Evolutionary conservation across 2,329 filamentous ascomycete genomes (phyloP).

Genomic region (Xylaria sp.): DNA sequence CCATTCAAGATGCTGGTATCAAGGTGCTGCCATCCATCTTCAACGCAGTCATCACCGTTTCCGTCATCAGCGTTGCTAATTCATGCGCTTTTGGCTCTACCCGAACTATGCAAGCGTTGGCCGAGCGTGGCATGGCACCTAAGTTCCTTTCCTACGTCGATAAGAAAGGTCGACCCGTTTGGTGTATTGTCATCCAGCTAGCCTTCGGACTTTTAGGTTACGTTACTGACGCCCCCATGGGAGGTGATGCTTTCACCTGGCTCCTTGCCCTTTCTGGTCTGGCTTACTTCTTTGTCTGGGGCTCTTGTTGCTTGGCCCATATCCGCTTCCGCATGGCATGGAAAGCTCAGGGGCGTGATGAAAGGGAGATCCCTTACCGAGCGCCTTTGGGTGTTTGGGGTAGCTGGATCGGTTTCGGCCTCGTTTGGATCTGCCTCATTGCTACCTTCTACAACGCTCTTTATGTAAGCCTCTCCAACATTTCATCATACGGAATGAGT

Average conservation of each 20-base stretch:
- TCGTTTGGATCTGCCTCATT: conserved; percentile 75
- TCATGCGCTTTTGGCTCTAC: conserved; percentile 63
- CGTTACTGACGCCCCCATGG: conserved; percentile 59
- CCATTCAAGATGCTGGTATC: conserved; percentile 62
- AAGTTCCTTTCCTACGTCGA: conserved; percentile 70
- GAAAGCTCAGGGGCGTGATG: conserved; percentile 66
- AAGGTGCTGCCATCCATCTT: conserved; percentile 63
- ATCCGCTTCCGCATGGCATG: conserved; percentile 74
- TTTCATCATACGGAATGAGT: neutral
- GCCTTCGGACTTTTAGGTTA: conserved; percentile 70
- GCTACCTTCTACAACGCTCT: conserved; percentile 79
- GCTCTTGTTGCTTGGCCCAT: conserved; percentile 72
- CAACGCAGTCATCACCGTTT: conserved; percentile 64
- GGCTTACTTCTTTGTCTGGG: conserved; percentile 80
- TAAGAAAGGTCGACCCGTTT: conserved; percentile 68
- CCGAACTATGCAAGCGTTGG: conserved; percentile 63
- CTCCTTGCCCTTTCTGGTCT: conserved; percentile 78
- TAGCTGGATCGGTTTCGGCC: conserved; percentile 73
- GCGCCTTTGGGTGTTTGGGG: conserved; percentile 69
- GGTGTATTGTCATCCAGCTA: conserved; percentile 64
- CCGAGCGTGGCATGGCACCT: conserved; percentile 63
- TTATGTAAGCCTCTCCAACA: conserved; percentile 53
- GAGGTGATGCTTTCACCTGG: conserved; percentile 68
- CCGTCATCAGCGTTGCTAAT: conserved; percentile 64
- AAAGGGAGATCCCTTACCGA: conserved; percentile 61